Conservation (phyloP, 805 yeast species). For the Kodamaea kakaduensis region DNA sequence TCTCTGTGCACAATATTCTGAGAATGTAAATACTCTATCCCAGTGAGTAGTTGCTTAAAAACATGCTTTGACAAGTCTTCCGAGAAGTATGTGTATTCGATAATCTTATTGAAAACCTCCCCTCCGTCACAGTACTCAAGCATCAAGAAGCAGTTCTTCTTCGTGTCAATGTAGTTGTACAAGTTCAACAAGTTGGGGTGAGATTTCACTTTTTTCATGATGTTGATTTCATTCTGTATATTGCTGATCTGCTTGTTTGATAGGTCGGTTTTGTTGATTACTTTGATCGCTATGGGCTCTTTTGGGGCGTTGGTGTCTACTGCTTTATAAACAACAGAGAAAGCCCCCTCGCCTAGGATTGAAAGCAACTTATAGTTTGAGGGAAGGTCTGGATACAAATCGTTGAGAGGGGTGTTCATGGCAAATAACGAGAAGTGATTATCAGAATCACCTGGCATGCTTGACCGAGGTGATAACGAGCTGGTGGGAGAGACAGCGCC, state of each 20-base stretch:
- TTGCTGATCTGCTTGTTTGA: slow-evolving; percentile 49
- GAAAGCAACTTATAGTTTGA: slow-evolving; percentile 27
- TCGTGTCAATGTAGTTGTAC: slow-evolving; percentile 49
- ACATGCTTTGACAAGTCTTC: slow-evolving; percentile 72
- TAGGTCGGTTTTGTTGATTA: slow-evolving; percentile 61
- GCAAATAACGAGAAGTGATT: slow-evolving; percentile 7
- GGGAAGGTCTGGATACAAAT: slow-evolving; percentile 23
- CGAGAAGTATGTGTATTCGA: slow-evolving; percentile 69
- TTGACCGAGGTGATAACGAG: slow-evolving; percentile 2
- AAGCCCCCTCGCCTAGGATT: slow-evolving; percentile 80
- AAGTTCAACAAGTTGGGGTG: slow-evolving; percentile 60
- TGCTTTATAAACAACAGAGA: slow-evolving; percentile 80
- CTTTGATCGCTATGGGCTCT: slow-evolving; percentile 64
- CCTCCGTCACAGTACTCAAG: slow-evolving; percentile 74
- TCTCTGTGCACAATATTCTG: slow-evolving; percentile 76
- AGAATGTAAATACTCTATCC: slow-evolving; percentile 63
- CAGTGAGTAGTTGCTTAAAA: slow-evolving; percentile 65
- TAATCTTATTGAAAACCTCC: slow-evolving; percentile 76
- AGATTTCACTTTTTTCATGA: slow-evolving; percentile 54
- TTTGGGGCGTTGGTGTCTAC: slow-evolving; percentile 39
- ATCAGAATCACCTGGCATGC: background rate
- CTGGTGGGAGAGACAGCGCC: background rate
- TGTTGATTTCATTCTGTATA: slow-evolving; percentile 66
- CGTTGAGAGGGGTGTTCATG: slow-evolving; percentile 10
- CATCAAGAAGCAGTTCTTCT: slow-evolving; percentile 55